Conservation (phyloP, 257 asterid genomes). For the Coffea canephora region DNA sequence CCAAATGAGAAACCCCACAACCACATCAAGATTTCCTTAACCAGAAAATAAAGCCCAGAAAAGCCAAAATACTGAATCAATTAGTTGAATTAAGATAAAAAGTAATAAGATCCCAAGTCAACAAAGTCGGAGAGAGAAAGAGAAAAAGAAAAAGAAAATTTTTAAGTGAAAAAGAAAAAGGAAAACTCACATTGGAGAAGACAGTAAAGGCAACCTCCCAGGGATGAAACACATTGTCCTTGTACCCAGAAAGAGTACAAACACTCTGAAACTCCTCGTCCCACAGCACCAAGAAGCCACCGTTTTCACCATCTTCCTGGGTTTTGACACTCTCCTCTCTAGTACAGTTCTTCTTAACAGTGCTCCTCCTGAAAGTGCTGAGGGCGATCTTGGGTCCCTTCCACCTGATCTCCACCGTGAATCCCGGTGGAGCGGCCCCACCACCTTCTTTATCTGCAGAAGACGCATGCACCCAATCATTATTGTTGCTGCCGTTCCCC, state of each 20-base stretch:
- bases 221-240: constrained; percentile 82
- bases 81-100: constrained; percentile 5
- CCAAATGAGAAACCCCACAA: too few relatives aligned
- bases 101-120: constrained; percentile 3
- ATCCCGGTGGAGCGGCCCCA: constrained; percentile 28
- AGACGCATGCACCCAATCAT: constrained; percentile 56
- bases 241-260: constrained; percentile 66
- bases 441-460: constrained; percentile 49
- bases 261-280: constrained; percentile 72
- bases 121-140: constrained; percentile 9
- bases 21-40: background rate
- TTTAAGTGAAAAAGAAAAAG: background rate
- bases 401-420: constrained; percentile 60
- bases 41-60: background rate
- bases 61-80: background rate
- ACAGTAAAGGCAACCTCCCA: constrained; percentile 90
- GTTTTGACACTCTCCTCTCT: constrained; percentile 42
- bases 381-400: constrained; percentile 47
- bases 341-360: constrained; percentile 60
- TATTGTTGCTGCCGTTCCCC: background rate
- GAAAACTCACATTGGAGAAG: constrained; percentile 62
- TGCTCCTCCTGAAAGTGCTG: constrained; percentile 47
- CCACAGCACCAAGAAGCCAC: constrained; percentile 70
- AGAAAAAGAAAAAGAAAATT: background rate
- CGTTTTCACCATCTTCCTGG: constrained; percentile 24